Evolutionary conservation across 805 yeast genomes (phyloP).

Genomic region (Kazachstania martiniae): DNA sequence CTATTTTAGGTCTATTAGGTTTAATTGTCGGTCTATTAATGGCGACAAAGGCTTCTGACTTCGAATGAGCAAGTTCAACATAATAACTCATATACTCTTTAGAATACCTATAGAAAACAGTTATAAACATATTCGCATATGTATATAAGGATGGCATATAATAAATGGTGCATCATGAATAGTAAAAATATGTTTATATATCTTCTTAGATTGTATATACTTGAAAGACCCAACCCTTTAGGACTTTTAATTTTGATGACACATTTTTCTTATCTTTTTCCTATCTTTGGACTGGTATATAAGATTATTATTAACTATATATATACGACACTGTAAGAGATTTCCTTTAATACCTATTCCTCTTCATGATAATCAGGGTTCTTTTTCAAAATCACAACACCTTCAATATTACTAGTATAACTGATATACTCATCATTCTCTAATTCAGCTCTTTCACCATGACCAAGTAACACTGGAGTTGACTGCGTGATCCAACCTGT

Average conservation of each 20-base stretch:
- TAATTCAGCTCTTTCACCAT: constrained; percentile 93
- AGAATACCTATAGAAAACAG: background rate
- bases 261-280: too few relatives aligned
- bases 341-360: constrained; percentile 21
- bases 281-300: background rate
- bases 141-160: background rate
- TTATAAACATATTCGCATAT: background rate
- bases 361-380: constrained; percentile 74
- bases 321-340: background rate
- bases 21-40: constrained; percentile 92
- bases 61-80: constrained; percentile 34
- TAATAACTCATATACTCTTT: background rate
- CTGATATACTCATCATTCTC: constrained; percentile 83
- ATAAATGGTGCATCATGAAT: too few relatives aligned
- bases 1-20: constrained; percentile 91
- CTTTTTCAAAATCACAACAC: constrained; percentile 84
- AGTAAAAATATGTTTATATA: too few relatives aligned
- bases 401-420: constrained; percentile 74
- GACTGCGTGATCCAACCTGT: constrained; percentile 99
- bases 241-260: background rate
- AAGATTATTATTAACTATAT: too few relatives aligned
- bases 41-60: constrained; percentile 93
- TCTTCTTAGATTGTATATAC: too few relatives aligned
- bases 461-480: constrained; percentile 87
- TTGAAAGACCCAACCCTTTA: too few relatives aligned